phyloP scores from a whole-genome alignment of 306 rosid genomes.

The Casuarina glauca region DNA sequence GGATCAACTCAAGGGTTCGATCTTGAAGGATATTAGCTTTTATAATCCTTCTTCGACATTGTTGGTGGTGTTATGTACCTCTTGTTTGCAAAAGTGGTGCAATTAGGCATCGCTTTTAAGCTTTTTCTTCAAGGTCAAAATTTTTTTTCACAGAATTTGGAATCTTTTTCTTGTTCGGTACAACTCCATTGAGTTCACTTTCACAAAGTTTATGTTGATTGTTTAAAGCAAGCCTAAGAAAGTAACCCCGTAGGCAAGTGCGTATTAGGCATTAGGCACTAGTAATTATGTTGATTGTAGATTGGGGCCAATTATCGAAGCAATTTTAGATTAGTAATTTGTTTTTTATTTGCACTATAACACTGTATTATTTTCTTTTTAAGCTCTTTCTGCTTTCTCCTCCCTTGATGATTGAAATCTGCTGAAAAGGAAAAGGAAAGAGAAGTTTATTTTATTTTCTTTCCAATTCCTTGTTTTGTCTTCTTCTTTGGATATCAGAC shows the following conservation, averaged over 20 bases:
- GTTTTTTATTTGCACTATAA: neutral
- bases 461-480: too few species aligned
- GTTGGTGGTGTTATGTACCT: neutral
- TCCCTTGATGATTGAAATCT: too few species aligned
- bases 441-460: too few species aligned
- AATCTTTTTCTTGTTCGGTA: neutral
- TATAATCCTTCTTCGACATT: too few species aligned
- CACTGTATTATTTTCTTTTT: too few species aligned
- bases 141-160: neutral
- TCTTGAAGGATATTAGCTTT: too few species aligned
- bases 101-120: neutral
- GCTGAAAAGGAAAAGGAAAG: too few species aligned
- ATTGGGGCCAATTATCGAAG: neutral
- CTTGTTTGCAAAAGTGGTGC: neutral
- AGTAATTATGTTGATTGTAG: too few species aligned
- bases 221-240: neutral
- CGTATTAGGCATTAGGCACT: neutral
- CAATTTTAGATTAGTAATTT: neutral
- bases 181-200: neutral
- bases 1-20: neutral
- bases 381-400: too few species aligned
- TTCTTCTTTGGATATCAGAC: too few species aligned
- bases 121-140: neutral
- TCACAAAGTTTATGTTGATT: constrained; percentile 6
- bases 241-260: neutral